These are phyloP conservation scores for Neonectria neomacrospora DNA, from an alignment of 2,329 filamentous ascomycete species.

Conservation along the genomic window DNA sequence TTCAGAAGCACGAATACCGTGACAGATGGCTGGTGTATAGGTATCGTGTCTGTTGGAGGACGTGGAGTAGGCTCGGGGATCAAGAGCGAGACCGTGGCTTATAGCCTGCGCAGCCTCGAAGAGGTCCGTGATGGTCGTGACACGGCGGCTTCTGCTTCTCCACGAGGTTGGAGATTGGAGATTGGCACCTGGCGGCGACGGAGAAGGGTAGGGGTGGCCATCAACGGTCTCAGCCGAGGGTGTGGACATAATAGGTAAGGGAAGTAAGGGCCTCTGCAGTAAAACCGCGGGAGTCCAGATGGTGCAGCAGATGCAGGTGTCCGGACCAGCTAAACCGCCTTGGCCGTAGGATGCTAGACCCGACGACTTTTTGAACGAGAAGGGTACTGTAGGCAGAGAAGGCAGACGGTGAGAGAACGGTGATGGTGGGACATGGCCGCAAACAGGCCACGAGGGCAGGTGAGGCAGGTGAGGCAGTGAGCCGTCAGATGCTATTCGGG, in stretches of 20 bases:
- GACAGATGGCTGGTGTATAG: not conserved
- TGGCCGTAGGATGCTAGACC: conserved; percentile 9
- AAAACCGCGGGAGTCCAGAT: conserved; percentile 1
- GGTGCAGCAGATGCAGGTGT: conserved; percentile 17
- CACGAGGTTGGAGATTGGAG: not conserved
- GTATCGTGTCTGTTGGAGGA: not conserved
- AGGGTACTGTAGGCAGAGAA: too few species aligned
- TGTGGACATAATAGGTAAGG: conserved; percentile 1
- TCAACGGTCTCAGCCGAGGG: conserved; percentile 2
- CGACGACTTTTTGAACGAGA: conserved; percentile 6
- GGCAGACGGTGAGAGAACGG: conserved; percentile 7
- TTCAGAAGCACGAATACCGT: not conserved
- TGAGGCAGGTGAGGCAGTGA: conserved; percentile 9
- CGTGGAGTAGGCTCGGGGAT: not conserved
- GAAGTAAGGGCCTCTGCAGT: conserved; percentile 6
- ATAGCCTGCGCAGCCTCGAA: conserved; percentile 5
- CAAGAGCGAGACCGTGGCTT: not conserved
- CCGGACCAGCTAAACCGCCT: conserved; percentile 23
- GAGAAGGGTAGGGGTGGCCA: conserved; percentile 9
- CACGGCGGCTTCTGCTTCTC: conserved; percentile 2
- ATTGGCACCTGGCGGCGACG: conserved; percentile 12
- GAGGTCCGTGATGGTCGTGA: conserved; percentile 7
- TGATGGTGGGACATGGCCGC: conserved; percentile 1
- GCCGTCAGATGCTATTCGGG: conserved; percentile 3
- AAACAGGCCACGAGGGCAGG: conserved; percentile 4